Conservation (phyloP, 208 protist genomes). For the Tetramitus jugosus region DNA sequence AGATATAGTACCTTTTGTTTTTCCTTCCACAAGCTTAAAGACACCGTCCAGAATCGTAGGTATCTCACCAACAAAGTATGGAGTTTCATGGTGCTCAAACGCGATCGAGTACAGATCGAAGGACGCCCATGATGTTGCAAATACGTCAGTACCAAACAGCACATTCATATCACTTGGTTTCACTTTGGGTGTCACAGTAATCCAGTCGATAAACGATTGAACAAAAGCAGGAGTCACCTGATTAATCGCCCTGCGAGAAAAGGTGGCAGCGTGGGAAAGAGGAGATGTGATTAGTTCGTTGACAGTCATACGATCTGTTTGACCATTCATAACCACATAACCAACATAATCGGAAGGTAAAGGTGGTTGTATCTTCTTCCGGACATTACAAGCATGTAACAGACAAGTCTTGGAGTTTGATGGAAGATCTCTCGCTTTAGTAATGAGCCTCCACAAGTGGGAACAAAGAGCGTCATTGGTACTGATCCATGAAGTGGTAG, state of each 20-base stretch:
- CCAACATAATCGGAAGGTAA: neutral
- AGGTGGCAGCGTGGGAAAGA: neutral
- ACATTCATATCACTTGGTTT: neutral
- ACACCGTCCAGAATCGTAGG: neutral
- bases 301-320: neutral
- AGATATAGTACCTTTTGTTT: neutral
- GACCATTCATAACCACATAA: neutral
- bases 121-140: neutral
- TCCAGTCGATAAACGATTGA: neutral
- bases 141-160: neutral
- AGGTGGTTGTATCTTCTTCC: neutral
- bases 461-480: conserved; percentile 6
- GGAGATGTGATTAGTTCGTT: neutral
- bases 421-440: neutral
- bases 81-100: neutral
- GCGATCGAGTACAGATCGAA: neutral
- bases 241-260: neutral
- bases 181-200: neutral
- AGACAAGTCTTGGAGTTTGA: neutral
- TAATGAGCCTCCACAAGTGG: neutral
- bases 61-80: neutral
- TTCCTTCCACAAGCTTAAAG: neutral
- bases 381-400: neutral
- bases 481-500: neutral
- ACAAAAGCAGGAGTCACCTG: neutral